Percentiles rank a stretch among this genome's conserved stretches.
These are phyloP conservation scores for Aspergillus caelatus DNA, from an alignment of 2,329 filamentous ascomycete genomes.

Conservation along the genomic window DNA sequence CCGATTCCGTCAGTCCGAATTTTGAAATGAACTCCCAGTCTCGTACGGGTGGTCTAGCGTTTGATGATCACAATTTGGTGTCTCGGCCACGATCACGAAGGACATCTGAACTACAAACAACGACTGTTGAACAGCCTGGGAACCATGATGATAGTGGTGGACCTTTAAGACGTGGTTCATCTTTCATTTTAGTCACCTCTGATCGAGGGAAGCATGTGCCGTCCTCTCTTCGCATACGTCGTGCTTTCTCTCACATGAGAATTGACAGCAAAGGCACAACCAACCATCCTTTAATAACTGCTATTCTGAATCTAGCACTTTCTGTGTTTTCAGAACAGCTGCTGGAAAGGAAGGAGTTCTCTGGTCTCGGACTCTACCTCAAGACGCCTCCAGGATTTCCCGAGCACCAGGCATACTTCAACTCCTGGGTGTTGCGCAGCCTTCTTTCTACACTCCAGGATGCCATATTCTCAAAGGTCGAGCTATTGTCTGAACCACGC, in stretches of 20 bases:
- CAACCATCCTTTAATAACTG: slow-evolving; percentile 73
- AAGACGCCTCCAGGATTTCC: slow-evolving; percentile 91
- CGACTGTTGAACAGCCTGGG: slow-evolving; percentile 58
- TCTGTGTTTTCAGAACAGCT: slow-evolving; percentile 85
- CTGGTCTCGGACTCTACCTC: slow-evolving; percentile 79
- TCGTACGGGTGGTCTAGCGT: slow-evolving; percentile 76
- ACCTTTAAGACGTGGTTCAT: slow-evolving; percentile 77
- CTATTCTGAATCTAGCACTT: slow-evolving; percentile 75
- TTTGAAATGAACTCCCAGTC: slow-evolving; percentile 89
- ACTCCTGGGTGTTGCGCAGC: slow-evolving; percentile 81
- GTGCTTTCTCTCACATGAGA: slow-evolving; percentile 63
- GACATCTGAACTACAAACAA: slow-evolving; percentile 73
- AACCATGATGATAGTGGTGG: slow-evolving; percentile 56
- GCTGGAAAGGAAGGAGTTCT: slow-evolving; percentile 83
- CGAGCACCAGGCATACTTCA: slow-evolving; percentile 93
- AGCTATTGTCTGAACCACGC: slow-evolving; percentile 75
- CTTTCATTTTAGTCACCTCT: slow-evolving; percentile 84
- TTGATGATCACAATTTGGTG: slow-evolving; percentile 83
- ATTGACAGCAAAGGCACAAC: slow-evolving; percentile 50
- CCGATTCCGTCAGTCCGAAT: slow-evolving; percentile 79
- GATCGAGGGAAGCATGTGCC: slow-evolving; percentile 62
- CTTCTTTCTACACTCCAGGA: slow-evolving; percentile 72
- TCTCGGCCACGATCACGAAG: slow-evolving; percentile 72
- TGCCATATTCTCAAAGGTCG: slow-evolving; percentile 70
- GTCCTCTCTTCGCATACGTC: slow-evolving; percentile 65